Evolutionary conservation across 2,329 filamentous ascomycete species (phyloP).

Genomic region (Ophiocordyceps unilateralis): DNA sequence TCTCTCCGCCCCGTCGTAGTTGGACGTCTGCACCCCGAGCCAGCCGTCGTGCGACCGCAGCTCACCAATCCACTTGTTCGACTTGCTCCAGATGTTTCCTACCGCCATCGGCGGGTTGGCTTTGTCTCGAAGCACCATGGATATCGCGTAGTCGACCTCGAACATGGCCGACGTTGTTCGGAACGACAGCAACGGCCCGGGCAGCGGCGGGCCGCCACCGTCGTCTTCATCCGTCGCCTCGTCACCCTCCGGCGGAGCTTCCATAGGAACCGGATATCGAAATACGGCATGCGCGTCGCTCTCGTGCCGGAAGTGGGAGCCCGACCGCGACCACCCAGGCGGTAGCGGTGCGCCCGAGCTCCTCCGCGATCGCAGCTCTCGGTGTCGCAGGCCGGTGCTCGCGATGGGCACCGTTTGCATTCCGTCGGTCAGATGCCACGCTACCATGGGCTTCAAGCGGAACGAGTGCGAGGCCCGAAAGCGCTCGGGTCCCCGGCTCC

Average conservation of each 20-base stretch:
- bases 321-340: constrained; percentile 20
- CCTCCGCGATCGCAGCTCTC: constrained; percentile 19
- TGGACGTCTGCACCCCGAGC: constrained; percentile 27
- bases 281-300: constrained; percentile 21
- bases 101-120: constrained; percentile 22
- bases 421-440: constrained; percentile 23
- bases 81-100: constrained; percentile 22
- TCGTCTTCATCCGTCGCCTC: constrained; percentile 13
- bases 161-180: constrained; percentile 20
- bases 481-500: constrained; percentile 15
- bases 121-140: constrained; percentile 16
- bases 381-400: constrained; percentile 20
- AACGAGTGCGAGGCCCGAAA: constrained; percentile 20
- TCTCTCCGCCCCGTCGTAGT: constrained; percentile 25
- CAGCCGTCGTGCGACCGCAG: constrained; percentile 27
- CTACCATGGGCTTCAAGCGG: constrained; percentile 19
- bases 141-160: constrained; percentile 21
- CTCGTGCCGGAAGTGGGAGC: constrained; percentile 20
- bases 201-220: constrained; percentile 14
- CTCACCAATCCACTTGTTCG: constrained; percentile 21
- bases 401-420: constrained; percentile 15
- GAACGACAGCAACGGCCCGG: constrained; percentile 22
- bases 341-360: constrained; percentile 15
- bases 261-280: constrained; percentile 23
- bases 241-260: constrained; percentile 11